Evolutionary conservation across 2,329 filamentous ascomycete genomes (phyloP).

Genomic region (Neopestalotiopsis rosae): DNA sequence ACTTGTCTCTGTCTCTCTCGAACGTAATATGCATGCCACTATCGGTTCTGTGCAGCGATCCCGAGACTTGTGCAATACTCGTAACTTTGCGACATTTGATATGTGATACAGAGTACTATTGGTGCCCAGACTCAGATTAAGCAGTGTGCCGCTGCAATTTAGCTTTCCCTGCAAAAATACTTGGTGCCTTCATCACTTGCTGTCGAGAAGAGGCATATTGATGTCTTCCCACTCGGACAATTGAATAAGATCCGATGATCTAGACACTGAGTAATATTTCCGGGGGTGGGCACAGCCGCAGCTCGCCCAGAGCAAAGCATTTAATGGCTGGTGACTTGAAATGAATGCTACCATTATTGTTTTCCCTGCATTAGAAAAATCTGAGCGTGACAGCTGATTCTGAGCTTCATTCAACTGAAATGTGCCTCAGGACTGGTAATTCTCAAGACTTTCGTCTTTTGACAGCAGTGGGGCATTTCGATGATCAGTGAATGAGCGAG

Average conservation of each 20-base stretch:
- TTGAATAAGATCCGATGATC: background rate
- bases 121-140: background rate
- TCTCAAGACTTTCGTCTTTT: background rate
- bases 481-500: slow-evolving; percentile 41
- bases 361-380: no score
- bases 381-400: no score
- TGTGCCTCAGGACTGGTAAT: background rate
- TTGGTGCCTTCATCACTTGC: background rate
- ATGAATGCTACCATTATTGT: no score
- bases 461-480: background rate
- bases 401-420: no score
- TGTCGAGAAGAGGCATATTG: background rate
- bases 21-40: background rate
- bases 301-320: no score
- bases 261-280: no score
- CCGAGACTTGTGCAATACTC: slow-evolving; percentile 2
- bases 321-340: no score
- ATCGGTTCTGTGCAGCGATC: background rate
- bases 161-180: background rate
- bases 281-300: no score
- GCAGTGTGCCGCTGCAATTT: background rate
- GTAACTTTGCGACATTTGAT: background rate
- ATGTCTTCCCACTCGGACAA: background rate
- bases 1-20: background rate
- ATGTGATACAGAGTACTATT: background rate